Base-by-base conservation (phyloP, 768 basidiomycete species). In the Mycena sanguinolenta region DNA sequence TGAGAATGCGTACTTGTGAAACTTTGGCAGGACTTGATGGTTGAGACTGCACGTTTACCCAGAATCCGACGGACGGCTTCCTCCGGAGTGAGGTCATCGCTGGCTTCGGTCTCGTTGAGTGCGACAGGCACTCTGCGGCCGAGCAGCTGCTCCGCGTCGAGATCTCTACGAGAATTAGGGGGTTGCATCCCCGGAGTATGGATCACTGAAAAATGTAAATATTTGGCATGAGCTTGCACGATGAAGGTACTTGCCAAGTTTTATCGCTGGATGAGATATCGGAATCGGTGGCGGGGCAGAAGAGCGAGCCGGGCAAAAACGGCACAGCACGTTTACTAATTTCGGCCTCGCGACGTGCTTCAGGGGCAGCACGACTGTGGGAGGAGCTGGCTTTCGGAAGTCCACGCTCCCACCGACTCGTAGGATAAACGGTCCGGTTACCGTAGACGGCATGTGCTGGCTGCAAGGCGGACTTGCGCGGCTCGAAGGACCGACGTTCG, bases 201-300 rank as follows among this genome's bases (percentile, higher is more conserved):
- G 57, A 38, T 58, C 38, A 58, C 57, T 58, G 25, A n/a, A 38
- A 21, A 42, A 39, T 39, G 16, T 39, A 13, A 58, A 58, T 34
- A 36, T 23, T 23, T 36, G 57, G 25, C 36, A 38, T 34, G 19
- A 9, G 55, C 55, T 19, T 38, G 32, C 38, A 8, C 1, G 14
- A 10, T 21, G 21, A 38, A n/a, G n/a, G 23, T n/a, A 58, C 57
- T 58, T 25, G 19, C 57, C 57, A 58, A 42, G 38, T 58, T 28
- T 28, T 54, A 32, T 28, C 53, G 2, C 30, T 32, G 53, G 53
- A 54, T 54, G 28, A 21, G 53, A 54, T 54, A 32, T 54, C 53
- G 53, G 53, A 54, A 39, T 39, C 39, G 39, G 16, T 14, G 16
- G 39, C 39, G 44, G 44, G 44, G 44, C 44, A 19, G 44, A 46